A percentile compares a stretch with the other conserved stretches of the same genome.
Evolutionary conservation across 257 asterid species (phyloP).

Genomic region (Petunia axillaris): DNA sequence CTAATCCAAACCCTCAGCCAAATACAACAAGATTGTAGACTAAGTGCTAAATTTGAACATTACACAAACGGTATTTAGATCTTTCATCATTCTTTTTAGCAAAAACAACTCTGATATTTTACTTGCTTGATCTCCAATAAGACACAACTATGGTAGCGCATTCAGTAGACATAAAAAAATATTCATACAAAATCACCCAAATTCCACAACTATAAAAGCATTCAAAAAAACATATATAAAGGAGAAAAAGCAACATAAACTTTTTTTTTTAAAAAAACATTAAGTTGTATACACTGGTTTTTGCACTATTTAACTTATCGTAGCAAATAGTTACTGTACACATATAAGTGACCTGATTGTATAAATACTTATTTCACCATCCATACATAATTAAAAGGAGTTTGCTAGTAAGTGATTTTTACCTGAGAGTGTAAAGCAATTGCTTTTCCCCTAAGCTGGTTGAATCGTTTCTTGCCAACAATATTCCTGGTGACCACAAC

Average conservation of each 20-base stretch:
- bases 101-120: not conserved
- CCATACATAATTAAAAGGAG: no score
- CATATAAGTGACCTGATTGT: no score
- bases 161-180: not conserved
- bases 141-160: not conserved
- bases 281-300: no score
- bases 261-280: no score
- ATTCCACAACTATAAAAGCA: not conserved
- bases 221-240: not conserved
- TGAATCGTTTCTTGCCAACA: conserved; percentile 85
- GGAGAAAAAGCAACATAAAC: not conserved
- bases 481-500: conserved; percentile 69
- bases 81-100: not conserved
- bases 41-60: not conserved
- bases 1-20: not conserved
- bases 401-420: not conserved
- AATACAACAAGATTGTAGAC: not conserved
- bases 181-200: not conserved
- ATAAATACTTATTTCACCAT: no score
- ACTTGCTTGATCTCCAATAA: not conserved
- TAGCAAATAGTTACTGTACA: no score
- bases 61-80: not conserved
- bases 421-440: conserved; percentile 98
- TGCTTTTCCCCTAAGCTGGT: conserved; percentile 93
- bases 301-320: no score